These are phyloP conservation scores for Syzygium grande DNA, from an alignment of 345 rosid genomes.

Conservation along the genomic window DNA sequence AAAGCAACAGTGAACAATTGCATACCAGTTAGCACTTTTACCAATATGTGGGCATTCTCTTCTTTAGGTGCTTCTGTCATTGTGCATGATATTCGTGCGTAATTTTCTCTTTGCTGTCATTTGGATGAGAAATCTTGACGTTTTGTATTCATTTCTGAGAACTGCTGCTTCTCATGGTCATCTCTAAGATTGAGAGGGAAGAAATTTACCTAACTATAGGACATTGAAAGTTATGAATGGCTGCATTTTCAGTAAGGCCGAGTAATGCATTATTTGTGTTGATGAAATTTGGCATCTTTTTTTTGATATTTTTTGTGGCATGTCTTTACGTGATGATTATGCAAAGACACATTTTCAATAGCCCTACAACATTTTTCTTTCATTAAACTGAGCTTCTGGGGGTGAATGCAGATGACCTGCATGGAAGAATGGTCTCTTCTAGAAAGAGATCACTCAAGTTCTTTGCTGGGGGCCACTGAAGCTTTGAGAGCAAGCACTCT, in stretches of 20 bases:
- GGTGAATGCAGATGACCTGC: conserved; percentile 37
- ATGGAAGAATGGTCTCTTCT: conserved; percentile 75
- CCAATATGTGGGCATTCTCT: background rate
- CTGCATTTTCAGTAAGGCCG: background rate
- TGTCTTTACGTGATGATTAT: background rate
- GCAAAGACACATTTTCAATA: background rate
- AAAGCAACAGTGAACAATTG: background rate
- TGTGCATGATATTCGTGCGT: background rate
- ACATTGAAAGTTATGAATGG: background rate
- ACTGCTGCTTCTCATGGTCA: background rate
- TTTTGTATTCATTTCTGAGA: background rate
- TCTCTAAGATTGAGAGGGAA: background rate
- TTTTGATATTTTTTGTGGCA: background rate
- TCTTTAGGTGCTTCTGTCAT: background rate
- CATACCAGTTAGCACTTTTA: background rate
- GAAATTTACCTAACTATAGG: background rate
- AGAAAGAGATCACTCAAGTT: conserved; percentile 61
- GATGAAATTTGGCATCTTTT: background rate
- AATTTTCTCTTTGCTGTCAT: background rate
- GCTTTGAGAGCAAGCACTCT: conserved; percentile 93
- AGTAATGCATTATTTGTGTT: background rate
- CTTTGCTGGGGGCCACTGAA: conserved; percentile 74
- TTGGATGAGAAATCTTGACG: background rate
- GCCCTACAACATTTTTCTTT: background rate
- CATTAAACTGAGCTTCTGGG: background rate